Evolutionary conservation across 441 rosid species (phyloP).

Genomic region (Lepidium campestre): DNA sequence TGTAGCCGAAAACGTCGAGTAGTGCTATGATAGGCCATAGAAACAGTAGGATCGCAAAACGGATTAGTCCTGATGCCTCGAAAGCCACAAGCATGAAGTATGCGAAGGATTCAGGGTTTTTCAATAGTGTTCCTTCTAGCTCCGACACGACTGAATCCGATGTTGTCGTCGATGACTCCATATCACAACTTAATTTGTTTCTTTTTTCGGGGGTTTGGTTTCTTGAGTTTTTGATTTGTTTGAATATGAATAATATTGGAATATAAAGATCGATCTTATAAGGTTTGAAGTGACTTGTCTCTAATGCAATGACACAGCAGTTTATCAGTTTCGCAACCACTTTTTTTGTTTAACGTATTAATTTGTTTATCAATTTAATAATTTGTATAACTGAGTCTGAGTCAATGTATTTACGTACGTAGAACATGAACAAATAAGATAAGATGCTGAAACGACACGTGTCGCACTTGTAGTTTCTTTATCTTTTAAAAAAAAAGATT

Average conservation of each 20-base stretch:
- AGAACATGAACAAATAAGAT: not conserved
- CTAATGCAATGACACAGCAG: slow-evolving; percentile 39
- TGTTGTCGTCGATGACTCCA: slow-evolving; percentile 17
- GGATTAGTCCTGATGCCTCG: slow-evolving; percentile 70
- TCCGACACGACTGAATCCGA: slow-evolving; percentile 56
- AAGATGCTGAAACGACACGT: slow-evolving; percentile 35
- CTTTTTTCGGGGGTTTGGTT: not conserved
- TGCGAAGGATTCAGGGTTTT: slow-evolving; percentile 51
- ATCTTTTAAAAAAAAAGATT: too few relatives aligned
- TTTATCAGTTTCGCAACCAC: slow-evolving; percentile 62
- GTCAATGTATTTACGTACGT: slow-evolving; percentile 6
- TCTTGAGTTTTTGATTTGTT: slow-evolving; percentile 6
- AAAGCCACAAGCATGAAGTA: slow-evolving; percentile 87
- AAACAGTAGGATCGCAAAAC: slow-evolving; percentile 48
- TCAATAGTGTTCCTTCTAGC: slow-evolving; percentile 69
- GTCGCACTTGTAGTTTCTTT: too few relatives aligned
- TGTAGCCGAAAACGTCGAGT: slow-evolving; percentile 38
- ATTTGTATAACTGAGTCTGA: slow-evolving; percentile 27
- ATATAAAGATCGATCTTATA: slow-evolving; percentile 17
- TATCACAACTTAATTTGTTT: not conserved
- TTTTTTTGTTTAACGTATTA: not conserved
- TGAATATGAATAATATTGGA: not conserved
- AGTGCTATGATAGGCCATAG: slow-evolving; percentile 59
- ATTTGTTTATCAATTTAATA: slow-evolving; percentile 19
- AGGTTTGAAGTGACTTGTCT: slow-evolving; percentile 41